Evolutionary conservation across 1,139 yeast species (phyloP), one percentile per base, ranked within the genome.

Genomic region (Hyphopichia buzzinii): DNA sequence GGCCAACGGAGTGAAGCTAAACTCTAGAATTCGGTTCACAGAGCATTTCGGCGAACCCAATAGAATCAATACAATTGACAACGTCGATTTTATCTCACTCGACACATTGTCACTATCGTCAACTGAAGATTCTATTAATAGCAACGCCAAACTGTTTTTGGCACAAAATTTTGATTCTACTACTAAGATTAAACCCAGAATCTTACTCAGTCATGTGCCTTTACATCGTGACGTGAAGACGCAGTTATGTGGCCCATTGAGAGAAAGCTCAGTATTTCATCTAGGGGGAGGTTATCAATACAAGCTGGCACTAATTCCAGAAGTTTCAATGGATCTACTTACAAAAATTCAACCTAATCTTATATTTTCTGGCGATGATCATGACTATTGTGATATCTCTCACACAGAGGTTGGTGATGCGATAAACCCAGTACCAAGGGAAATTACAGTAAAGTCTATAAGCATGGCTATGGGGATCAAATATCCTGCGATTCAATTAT

Each of bases 351-450:
- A 72, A 35, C 98, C 98, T 0, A 63, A 66, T 13, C 62, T 83
- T 7, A 72, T 87, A 1, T 86, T 89, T 54, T 82, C 95, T 3
- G 98, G 98, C 1, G 98, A 92, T 55, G 98, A 92, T 55, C 98
- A 92, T 61, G 81, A 77, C 48, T 74, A 72, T 49, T 77, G 83
- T 49, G 79, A 74, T 42, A 54, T 73, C 4, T 38, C 41, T 3
- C 81, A 75, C 47, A 48, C 52, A 11, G 54, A 47, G 8, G 38
- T 42, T 4, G 36, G 24, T 2, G 43, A 38, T 8, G 43, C 43
- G 6, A 35, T 32, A 2, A 40, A 42, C 4, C 41, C 48, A 1
- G 11, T 31, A 2, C 30, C 49, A 2, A 50, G 72, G 23, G 81
- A 75, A 46, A 59, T 76, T 39, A 75, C 79, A 21, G 79, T 77